phyloP scores from a whole-genome alignment of 257 asterid genomes.

The Nicotiana paniculata region DNA sequence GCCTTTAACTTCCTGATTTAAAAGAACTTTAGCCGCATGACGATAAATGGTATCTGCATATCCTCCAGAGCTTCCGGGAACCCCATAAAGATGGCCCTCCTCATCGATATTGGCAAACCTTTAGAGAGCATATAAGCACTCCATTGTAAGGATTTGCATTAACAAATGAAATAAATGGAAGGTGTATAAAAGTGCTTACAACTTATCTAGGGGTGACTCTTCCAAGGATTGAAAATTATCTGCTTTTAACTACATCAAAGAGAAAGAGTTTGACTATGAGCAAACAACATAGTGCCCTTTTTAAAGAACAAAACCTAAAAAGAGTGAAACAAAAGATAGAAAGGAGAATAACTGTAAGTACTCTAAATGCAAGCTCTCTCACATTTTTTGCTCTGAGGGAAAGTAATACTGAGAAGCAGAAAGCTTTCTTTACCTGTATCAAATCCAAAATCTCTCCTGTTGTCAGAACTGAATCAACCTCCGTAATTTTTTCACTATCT shows the following conservation, averaged over 20 bases:
- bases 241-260: conserved; percentile 58
- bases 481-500: conserved; percentile 52
- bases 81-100: conserved; percentile 64
- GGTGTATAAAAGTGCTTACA: conserved; percentile 40
- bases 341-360: neutral
- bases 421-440: conserved; percentile 50
- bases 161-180: neutral
- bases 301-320: neutral
- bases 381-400: neutral
- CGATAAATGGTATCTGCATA: conserved; percentile 85
- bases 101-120: conserved; percentile 77
- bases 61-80: conserved; percentile 92
- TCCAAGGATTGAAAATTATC: conserved; percentile 63
- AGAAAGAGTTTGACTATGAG: neutral
- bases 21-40: conserved; percentile 62
- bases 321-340: neutral
- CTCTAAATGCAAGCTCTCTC: neutral
- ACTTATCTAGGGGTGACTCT: conserved; percentile 76
- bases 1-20: conserved; percentile 57
- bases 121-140: conserved; percentile 12
- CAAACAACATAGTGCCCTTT: neutral
- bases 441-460: conserved; percentile 92
- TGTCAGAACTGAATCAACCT: conserved; percentile 93
- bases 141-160: conserved; percentile 3
- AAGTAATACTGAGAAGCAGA: conserved; percentile 4